Evolutionary conservation across 177 flowering plant genomes (phyloP).

Genomic region (Vitis hybrid): DNA sequence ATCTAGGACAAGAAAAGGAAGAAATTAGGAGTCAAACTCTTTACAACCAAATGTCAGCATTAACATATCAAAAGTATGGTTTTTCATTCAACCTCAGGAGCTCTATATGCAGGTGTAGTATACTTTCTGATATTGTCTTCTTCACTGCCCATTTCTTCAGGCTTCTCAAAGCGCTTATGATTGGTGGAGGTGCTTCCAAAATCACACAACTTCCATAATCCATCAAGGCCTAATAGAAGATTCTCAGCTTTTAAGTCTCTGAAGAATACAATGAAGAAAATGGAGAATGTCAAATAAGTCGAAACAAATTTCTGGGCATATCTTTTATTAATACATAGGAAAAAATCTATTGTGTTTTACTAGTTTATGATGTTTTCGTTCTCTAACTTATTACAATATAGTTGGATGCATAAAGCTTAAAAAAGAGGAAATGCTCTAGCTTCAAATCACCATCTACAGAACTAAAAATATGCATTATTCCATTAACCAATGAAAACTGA

Average conservation of each 20-base stretch:
- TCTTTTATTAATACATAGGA: no score
- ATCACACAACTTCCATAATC: constrained; percentile 95
- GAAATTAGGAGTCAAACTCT: constrained; percentile 19
- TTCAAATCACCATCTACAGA: no score
- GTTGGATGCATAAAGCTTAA: no score
- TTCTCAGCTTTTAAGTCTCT: constrained; percentile 99
- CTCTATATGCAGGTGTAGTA: constrained; percentile 96
- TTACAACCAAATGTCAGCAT: constrained; percentile 15
- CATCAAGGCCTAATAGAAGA: constrained; percentile 80
- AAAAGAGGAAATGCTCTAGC: no score
- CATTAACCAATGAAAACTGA: no score
- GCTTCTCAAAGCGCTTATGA: constrained; percentile 91
- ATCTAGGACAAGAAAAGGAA: constrained; percentile 48
- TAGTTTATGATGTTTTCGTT: no score
- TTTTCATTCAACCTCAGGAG: constrained; percentile 80
- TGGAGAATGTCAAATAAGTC: not conserved
- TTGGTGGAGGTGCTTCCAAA: constrained; percentile 96
- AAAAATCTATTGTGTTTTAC: no score
- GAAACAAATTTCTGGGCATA: not conserved
- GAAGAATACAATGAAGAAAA: constrained; percentile 13
- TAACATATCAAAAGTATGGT: constrained; percentile 5
- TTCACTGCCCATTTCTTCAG: constrained; percentile 99
- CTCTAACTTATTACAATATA: no score
- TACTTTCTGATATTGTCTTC: constrained; percentile 97
- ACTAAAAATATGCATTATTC: no score